Percentiles rank a stretch among this genome's conserved stretches.
Evolutionary conservation across 768 basidiomycete species (phyloP).

Genomic region (Termitomyces sp.): DNA sequence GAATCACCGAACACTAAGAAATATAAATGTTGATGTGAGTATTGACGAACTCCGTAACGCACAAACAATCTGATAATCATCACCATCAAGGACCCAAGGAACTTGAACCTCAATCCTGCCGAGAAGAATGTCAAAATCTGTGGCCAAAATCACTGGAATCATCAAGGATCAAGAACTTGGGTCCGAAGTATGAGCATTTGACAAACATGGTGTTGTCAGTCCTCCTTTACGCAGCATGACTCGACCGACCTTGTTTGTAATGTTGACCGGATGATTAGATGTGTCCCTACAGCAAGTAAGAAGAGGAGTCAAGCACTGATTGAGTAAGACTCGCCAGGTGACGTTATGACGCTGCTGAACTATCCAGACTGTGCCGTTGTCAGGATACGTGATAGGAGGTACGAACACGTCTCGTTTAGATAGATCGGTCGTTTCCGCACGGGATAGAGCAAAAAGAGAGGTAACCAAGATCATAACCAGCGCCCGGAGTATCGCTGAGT

Average conservation of each 20-base stretch:
- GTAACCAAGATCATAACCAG: slow-evolving; percentile 3
- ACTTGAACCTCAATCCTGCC: slow-evolving; percentile 21
- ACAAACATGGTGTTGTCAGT: slow-evolving; percentile 19
- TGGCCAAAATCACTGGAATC: slow-evolving; percentile 15
- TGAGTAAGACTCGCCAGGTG: slow-evolving; percentile 26
- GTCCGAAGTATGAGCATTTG: neutral
- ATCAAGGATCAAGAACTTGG: neutral
- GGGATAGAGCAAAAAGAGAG: slow-evolving; percentile 1
- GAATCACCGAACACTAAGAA: slow-evolving; percentile 46
- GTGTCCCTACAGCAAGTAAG: slow-evolving; percentile 18
- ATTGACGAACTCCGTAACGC: slow-evolving; percentile 5
- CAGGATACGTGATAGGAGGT: slow-evolving; percentile 28
- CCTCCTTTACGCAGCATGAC: slow-evolving; percentile 26
- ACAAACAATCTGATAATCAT: slow-evolving; percentile 21
- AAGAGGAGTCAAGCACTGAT: slow-evolving; percentile 10
- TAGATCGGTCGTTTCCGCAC: neutral
- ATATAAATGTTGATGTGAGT: neutral
- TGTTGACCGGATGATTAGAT: slow-evolving; percentile 24
- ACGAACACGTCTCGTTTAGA: slow-evolving; percentile 31
- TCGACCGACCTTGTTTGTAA: slow-evolving; percentile 31
- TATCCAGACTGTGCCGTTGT: slow-evolving; percentile 26
- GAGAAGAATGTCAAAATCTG: slow-evolving; percentile 19
- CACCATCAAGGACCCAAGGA: slow-evolving; percentile 17
- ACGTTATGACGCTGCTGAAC: slow-evolving; percentile 29
- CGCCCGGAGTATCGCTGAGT: neutral